These are phyloP conservation scores for Phialemonium atrogriseum DNA, from an alignment of 2,329 filamentous ascomycete species.

Conservation along the genomic window DNA sequence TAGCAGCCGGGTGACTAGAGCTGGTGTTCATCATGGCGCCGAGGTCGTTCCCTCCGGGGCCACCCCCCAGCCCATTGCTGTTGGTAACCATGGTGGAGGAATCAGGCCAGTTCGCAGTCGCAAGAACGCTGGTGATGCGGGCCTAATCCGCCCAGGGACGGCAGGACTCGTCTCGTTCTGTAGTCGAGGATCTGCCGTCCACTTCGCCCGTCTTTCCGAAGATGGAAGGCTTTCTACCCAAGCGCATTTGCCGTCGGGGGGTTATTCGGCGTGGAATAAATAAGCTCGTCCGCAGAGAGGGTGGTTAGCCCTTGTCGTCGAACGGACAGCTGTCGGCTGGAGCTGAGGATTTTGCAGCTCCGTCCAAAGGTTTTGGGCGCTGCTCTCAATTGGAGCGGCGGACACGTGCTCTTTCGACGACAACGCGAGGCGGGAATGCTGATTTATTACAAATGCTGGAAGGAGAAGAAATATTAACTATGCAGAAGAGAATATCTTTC, in stretches of 20 bases:
- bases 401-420: no score
- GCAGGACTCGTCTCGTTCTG: slow-evolving; percentile 7
- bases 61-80: slow-evolving; percentile 25
- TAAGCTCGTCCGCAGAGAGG: no score
- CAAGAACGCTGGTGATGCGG: not conserved
- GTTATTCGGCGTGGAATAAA: no score
- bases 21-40: slow-evolving; percentile 36
- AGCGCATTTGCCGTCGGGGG: slow-evolving; percentile 1
- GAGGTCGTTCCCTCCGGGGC: slow-evolving; percentile 35
- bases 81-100: slow-evolving; percentile 28
- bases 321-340: no score
- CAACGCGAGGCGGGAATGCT: no score
- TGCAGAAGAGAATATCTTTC: slow-evolving; percentile 1
- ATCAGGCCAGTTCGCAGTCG: slow-evolving; percentile 6
- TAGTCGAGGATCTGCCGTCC: not conserved
- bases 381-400: no score
- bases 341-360: no score
- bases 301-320: no score
- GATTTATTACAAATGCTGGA: not conserved
- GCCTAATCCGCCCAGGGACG: slow-evolving; percentile 8
- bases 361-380: no score
- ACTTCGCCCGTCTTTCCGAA: not conserved
- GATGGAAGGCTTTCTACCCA: not conserved
- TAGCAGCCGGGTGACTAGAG: slow-evolving; percentile 46
- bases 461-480: not conserved